Base-by-base conservation (phyloP, 306 rosid genomes). In the Lablab purpureus region DNA sequence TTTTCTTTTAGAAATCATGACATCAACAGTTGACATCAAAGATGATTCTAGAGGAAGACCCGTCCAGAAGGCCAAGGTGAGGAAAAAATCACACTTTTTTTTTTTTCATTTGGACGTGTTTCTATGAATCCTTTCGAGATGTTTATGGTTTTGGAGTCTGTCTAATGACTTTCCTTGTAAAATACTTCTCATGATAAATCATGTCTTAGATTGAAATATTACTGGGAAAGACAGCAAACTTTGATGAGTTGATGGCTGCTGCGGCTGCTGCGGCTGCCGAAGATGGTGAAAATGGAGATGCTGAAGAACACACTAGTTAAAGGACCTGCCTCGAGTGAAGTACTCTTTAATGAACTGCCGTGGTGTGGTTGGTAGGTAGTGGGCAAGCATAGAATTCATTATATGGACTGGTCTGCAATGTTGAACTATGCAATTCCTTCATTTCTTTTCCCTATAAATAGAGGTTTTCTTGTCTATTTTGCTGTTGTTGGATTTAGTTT, bases 11-110 rank as follows among this genome's bases (percentile, higher is more conserved):
- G 97, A 81, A 81, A 90, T 92, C 67, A 71, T 27, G 73, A 92
- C 97, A 28, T 90, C 90, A 15, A 87, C 94, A 62, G 92, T 92
- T 72, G 90, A 88, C 81, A 87, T 90, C 76, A 88, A 89, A 82
- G 97, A 88, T 67, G 94, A 88, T 80, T 78, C 89, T 43, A 86
- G 89, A 76, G 92, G 90, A 10, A 81, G 93, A 71, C 91, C 93
- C 12, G 83, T 90, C 71, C 97, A 92, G 73, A 92, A 92, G 81
- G 97, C 97, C 8, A 90, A 90, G 94, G 97, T 91, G 77, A 81
- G 52, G 6, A 43, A 36, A 30, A 52, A 49, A 10, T n/a, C 47
- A 54, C 12, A 25, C 10, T 36, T 36, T 54, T 34, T 43, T 58
- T 80, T 74, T 28, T 27, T 12, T 27, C 11, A 43, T 17, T 32